Evolutionary conservation across 1,139 yeast species (phyloP), one percentile per base, ranked within the genome.

Genomic region (Pichia inconspicua): DNA sequence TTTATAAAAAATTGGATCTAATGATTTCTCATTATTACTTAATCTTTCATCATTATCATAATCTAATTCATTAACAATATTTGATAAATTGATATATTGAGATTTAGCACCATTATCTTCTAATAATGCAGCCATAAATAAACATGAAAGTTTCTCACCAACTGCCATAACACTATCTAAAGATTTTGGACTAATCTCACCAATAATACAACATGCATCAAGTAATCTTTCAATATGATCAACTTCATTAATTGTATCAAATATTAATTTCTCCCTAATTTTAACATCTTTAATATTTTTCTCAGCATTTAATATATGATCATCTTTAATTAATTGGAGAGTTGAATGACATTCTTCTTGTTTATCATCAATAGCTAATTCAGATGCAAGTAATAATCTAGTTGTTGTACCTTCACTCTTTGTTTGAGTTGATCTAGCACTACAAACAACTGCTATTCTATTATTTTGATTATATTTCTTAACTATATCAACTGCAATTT

Each of bases 391-490:
- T 45, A 92, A 69, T 32, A 92, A 73, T 54, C 95, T 69, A 3
- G 95, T 85, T 6, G 98, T 92, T 40, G 98, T 92, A 46, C 98
- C 98, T 66, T 90, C 97, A 40, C 86, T 80, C 63, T 92, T 92
- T 30, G 96, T 84, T 52, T 85, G 78, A 0, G 96, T 82, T 8
- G 96, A 87, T 56, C 98, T 76, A 4, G 98, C 98, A 35, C 96
- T 85, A 65, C 98, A 92, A 5, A 92, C 98, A 27, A 92, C 95
- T 1, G 95, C 97, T n/a, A 90, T 96, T 48, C 84, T 74, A 59
- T 78, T 76, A 27, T 70, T 68, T 43, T 74, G 63, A 37, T 81
- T 72, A 62, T 81, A 86, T 34, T 72, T 78, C 61, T 80, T 79
- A 48, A 89, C 85, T 46, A 92, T 88, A 56, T 88, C 87, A 55